Evolutionary conservation across 2,329 filamentous ascomycete genomes (phyloP).

Genomic region (Paramyrothecium sp.): DNA sequence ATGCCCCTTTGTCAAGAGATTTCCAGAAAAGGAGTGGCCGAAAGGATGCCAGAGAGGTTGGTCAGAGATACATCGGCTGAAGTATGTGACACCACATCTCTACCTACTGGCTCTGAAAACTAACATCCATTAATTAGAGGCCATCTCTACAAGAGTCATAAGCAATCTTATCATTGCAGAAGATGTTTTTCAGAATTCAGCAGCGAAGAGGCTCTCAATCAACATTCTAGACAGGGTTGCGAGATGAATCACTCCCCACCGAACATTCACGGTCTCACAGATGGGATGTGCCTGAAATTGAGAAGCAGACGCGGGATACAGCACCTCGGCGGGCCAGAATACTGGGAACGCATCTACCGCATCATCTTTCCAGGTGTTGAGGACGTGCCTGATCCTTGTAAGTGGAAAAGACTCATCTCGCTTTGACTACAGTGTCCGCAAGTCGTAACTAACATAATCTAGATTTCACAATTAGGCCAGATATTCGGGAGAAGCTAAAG

Average conservation of each 20-base stretch:
- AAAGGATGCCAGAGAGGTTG: neutral
- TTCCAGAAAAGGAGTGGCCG: neutral
- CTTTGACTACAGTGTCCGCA: too few relatives aligned
- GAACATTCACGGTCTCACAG: neutral
- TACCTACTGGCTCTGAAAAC: neutral
- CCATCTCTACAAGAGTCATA: neutral
- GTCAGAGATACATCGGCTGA: neutral
- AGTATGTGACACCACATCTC: neutral
- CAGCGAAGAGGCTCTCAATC: too few relatives aligned
- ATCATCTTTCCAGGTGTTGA: too few relatives aligned
- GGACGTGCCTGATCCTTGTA: too few relatives aligned
- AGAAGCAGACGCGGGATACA: too few relatives aligned
- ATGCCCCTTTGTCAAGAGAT: neutral
- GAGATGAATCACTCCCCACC: neutral
- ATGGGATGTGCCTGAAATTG: too few relatives aligned
- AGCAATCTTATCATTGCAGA: neutral
- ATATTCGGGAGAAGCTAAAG: too few relatives aligned
- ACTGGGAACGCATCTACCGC: too few relatives aligned
- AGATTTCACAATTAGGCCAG: too few relatives aligned
- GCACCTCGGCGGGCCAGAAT: too few relatives aligned
- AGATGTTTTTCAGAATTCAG: neutral
- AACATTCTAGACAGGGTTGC: neutral
- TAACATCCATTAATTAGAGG: neutral
- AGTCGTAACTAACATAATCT: too few relatives aligned
- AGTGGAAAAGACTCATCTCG: too few relatives aligned